These are phyloP conservation scores for Hyaloscypha bicolor DNA, from an alignment of 495 filamentous ascomycete genomes.

Conservation along the genomic window DNA sequence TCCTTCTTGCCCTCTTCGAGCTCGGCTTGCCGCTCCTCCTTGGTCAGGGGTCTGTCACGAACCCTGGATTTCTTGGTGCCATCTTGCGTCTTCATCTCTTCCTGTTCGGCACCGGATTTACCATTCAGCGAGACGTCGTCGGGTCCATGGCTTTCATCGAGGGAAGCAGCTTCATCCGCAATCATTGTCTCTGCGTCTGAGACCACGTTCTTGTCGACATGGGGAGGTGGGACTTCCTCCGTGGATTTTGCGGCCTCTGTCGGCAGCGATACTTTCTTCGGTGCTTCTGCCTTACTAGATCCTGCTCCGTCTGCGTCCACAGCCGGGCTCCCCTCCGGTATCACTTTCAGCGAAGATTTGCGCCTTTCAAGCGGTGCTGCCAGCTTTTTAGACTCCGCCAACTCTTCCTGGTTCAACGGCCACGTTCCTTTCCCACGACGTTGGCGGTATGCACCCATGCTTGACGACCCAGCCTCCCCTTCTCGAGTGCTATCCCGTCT, in stretches of 20 bases:
- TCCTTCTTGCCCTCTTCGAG: not conserved
- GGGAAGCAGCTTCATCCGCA: not conserved
- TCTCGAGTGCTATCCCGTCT: too few species aligned
- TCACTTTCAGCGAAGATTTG: too few species aligned
- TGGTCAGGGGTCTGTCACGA: not conserved
- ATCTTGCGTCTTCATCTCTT: too few species aligned
- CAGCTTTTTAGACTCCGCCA: too few species aligned
- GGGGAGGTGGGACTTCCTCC: not conserved
- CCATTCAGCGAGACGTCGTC: not conserved
- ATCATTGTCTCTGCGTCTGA: too few species aligned
- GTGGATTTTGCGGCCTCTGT: not conserved
- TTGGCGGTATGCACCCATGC: too few species aligned
- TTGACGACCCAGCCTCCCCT: too few species aligned
- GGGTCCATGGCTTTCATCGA: not conserved
- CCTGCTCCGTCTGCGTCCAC: not conserved
- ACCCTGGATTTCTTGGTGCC: not conserved
- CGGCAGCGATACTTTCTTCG: not conserved
- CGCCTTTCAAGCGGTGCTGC: too few species aligned
- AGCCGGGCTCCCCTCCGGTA: not conserved
- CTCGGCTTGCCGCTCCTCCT: not conserved
- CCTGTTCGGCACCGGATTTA: not conserved
- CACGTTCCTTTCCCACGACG: too few species aligned
- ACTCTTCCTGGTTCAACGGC: too few species aligned
- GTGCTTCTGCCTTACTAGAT: not conserved
- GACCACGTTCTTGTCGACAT: not conserved